Conservation (phyloP, 2,329 filamentous ascomycete species). For the Curvularia sp. region DNA sequence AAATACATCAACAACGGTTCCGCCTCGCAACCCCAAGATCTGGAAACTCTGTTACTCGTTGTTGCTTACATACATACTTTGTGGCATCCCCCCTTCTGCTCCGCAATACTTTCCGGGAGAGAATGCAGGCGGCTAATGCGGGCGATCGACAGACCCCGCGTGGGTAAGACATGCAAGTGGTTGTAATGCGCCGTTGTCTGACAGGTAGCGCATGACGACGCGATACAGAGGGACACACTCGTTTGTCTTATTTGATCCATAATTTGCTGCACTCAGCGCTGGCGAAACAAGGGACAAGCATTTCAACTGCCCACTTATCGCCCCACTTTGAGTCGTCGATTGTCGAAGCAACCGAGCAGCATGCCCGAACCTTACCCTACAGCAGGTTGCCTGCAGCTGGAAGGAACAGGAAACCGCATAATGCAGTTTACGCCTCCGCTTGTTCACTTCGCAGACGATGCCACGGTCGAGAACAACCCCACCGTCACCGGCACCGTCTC, state of each 20-base stretch:
- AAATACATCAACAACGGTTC: conserved; percentile 39
- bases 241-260: conserved; percentile 22
- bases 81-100: conserved; percentile 2
- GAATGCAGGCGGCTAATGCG: conserved; percentile 38
- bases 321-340: conserved; percentile 15
- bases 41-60: conserved; percentile 26
- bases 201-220: conserved; percentile 29
- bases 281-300: conserved; percentile 16
- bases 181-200: conserved; percentile 27
- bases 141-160: conserved; percentile 38
- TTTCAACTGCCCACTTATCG: conserved; percentile 11
- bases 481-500: neutral
- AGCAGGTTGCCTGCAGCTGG: conserved; percentile 3
- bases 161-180: conserved; percentile 17
- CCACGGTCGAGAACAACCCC: neutral
- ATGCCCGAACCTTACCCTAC: neutral
- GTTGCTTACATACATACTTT: conserved; percentile 13
- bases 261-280: conserved; percentile 12
- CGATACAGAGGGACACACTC: conserved; percentile 11
- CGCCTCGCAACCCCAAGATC: conserved; percentile 29
- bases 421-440: conserved; percentile 14
- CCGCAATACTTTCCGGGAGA: conserved; percentile 30
- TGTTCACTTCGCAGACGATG: conserved; percentile 2
- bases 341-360: conserved; percentile 13
- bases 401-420: conserved; percentile 12